A percentile compares a stretch with the other conserved stretches of the same genome.
phyloP scores from a whole-genome alignment of 495 filamentous ascomycete genomes.

The Lineolata rhizophorae region DNA sequence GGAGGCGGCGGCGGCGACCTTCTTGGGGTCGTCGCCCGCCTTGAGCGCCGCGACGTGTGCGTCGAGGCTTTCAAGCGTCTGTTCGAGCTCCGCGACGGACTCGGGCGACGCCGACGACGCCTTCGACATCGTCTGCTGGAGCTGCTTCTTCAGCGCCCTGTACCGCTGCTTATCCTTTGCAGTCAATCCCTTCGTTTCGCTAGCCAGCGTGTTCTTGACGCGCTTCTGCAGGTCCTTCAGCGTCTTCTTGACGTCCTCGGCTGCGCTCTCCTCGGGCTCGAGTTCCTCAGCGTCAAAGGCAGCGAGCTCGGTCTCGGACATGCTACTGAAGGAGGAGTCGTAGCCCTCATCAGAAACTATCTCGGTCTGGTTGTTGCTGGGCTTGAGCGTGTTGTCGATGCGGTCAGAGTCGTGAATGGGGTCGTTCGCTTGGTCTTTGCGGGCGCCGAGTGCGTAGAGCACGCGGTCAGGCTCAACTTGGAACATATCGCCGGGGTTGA shows the following conservation, averaged over 20 bases:
- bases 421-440: conserved; percentile 31
- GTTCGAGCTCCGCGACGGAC: background rate
- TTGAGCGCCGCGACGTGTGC: conserved; percentile 24
- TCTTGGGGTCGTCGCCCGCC: conserved; percentile 8
- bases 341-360: conserved; percentile 15
- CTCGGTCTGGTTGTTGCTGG: conserved; percentile 5
- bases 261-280: background rate
- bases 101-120: background rate
- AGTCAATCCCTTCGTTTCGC: conserved; percentile 25
- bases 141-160: conserved; percentile 26
- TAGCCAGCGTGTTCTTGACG: conserved; percentile 30
- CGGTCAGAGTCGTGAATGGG: conserved; percentile 6
- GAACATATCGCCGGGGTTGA: conserved; percentile 97
- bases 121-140: background rate
- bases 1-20: conserved; percentile 2
- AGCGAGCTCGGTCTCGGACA: too few species aligned
- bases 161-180: conserved; percentile 40
- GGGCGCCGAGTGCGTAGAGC: conserved; percentile 61
- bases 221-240: conserved; percentile 29
- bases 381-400: conserved; percentile 11
- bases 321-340: too few species aligned
- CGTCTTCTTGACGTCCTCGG: conserved; percentile 10
- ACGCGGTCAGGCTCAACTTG: conserved; percentile 79
- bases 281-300: background rate
- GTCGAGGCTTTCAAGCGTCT: conserved; percentile 23